Evolutionary conservation across 2,329 filamentous ascomycete species (phyloP), one percentile per base, ranked within the genome.

Genomic region (Cytospora piceae): DNA sequence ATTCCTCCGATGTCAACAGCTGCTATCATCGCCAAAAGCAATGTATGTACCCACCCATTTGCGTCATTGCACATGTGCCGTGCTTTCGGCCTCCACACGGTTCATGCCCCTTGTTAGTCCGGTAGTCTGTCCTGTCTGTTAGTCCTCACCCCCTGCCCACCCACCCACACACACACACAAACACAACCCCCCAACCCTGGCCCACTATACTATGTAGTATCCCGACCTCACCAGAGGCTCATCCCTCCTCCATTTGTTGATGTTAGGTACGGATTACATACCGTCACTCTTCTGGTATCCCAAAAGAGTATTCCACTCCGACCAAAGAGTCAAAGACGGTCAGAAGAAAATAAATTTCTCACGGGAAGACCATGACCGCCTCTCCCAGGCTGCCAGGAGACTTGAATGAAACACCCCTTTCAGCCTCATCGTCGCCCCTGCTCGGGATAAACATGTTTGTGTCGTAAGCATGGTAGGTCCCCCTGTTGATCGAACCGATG

Each of bases 401-500:
- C 14, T 15, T 37, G 11, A 12, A 37, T 37, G 34, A 42, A 39
- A 42, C 20, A 15, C 20, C 39, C n/a, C 20, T 24, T 22, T 49
- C 60, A 57, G 60, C n/a, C 29, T 15, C 29, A 20, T n/a, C 51
- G 53, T 49, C 29, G 31, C 53, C 60, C 60, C 22, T 49, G 60
- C 32, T 54, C 29, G 5, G 39, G 60, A 57, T 63, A 56, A 52
- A 56, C 60, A 57, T 51, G 27, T 37, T 32, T 11, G 27, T 32
- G 22, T 27, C 27, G 39, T 24, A 24, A 32, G 52, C 24, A 39
- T 29, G 8, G 60, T 9, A 56, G 27, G 37, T 24, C 52, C 60
- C 60, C 60, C 60, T 63, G 60, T 63, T 63, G 60, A 63, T 63
- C 60, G 42, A 37, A 24, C 32, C 53, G 60, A 63, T 51, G 53